Percentiles rank a stretch among this genome's conserved stretches.
phyloP scores from a whole-genome alignment of 2,329 filamentous ascomycete genomes.

The Orbilia quercus region DNA sequence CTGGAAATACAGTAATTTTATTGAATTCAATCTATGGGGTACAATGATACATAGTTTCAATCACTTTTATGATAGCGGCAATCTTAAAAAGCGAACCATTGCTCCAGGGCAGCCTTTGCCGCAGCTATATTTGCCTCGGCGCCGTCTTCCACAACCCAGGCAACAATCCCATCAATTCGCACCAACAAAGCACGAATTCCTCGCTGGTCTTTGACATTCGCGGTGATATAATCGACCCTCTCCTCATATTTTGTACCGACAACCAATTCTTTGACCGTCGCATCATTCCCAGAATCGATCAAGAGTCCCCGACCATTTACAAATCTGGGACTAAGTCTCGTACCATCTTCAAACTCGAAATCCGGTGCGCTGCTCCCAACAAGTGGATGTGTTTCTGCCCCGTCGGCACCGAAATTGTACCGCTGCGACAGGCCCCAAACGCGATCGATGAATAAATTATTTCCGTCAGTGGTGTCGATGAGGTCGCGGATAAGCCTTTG shows the following conservation, averaged over 20 bases:
- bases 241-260: constrained; percentile 24
- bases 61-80: too few species aligned
- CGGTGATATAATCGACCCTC: constrained; percentile 58
- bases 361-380: constrained; percentile 63
- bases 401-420: constrained; percentile 59
- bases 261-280: constrained; percentile 43
- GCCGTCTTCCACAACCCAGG: constrained; percentile 60
- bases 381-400: constrained; percentile 60
- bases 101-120: background rate
- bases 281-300: constrained; percentile 59
- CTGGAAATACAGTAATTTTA: too few species aligned
- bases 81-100: background rate
- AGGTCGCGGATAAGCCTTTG: constrained; percentile 60
- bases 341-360: constrained; percentile 59
- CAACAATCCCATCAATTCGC: constrained; percentile 62
- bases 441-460: constrained; percentile 61
- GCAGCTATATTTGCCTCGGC: background rate
- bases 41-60: too few species aligned
- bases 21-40: too few species aligned
- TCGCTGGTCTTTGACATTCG: constrained; percentile 57
- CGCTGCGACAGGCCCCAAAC: constrained; percentile 62
- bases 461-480: constrained; percentile 61
- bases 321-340: constrained; percentile 61
- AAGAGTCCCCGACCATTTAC: constrained; percentile 60
- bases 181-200: constrained; percentile 61